Base-by-base conservation (phyloP, 768 basidiomycete genomes). In the Kwoniella botswanensis region DNA sequence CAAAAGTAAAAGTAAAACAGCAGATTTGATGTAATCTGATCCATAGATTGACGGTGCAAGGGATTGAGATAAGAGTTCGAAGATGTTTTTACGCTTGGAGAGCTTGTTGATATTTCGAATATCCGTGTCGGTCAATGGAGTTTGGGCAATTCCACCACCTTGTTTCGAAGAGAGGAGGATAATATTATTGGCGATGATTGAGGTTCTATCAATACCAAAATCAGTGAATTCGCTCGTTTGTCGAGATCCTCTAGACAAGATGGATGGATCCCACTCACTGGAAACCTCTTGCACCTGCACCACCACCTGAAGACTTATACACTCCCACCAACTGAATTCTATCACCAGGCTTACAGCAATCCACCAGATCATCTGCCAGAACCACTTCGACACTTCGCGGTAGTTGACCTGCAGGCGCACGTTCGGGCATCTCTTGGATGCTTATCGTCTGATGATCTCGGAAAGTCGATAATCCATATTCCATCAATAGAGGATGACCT, bases 371-470 rank as follows among this genome's bases (percentile, higher is more conserved):
- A 73, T 97, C 95, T 75, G 97, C 96, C 73, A 98, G 85, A 56
- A 98, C 92, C 63, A 98, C 91, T 83, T 99, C 97, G 44, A 94
- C 94, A 78, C 94, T 95, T 59, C 97, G 88, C 56, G 97, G 97
- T 35, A 99, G 87, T 83, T 98, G 96, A 35, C 97, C 97, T 55
- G 97, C 92, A 26, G 97, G 97, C 15, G 97, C 95, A 24, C 97
- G 90, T 85, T 99, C 97, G 2, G 97, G 97, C 96, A 99, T 98
- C 82, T 99, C 97, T 85, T 99, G 97, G 72, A 99, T 98, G 83
- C 90, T 94, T 81, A 98, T 93, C 74, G 94, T 90, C 84, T 99
- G 97, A 84, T 98, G 93, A 84, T 99, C 97, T 67, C 93, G 87
- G 86, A 97, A 99, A 9, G 92, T 88, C 80, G 92, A 93, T 73